A percentile compares a stretch with the other conserved stretches of the same genome.
Evolutionary conservation across 495 filamentous ascomycete genomes (phyloP).

Genomic region (Thermochaetoides thermophila): DNA sequence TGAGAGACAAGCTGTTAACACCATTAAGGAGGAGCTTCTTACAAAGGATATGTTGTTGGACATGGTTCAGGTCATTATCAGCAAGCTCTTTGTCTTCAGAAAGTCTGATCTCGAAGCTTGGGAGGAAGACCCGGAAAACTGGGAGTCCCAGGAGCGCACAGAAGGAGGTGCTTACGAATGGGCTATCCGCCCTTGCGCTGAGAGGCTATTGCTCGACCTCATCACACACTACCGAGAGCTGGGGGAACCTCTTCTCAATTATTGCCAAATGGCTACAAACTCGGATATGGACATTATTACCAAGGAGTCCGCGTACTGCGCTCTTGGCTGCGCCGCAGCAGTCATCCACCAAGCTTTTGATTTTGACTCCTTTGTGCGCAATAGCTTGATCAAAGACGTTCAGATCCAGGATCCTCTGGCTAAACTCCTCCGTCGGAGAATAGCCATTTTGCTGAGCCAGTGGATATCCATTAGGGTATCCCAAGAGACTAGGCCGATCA

Average conservation of each 20-base stretch:
- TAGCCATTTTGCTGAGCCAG: slow-evolving; percentile 74
- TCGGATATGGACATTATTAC: slow-evolving; percentile 53
- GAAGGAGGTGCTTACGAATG: slow-evolving; percentile 73
- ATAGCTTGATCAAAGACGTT: slow-evolving; percentile 62
- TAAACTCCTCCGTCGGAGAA: slow-evolving; percentile 75
- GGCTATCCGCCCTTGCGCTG: slow-evolving; percentile 74
- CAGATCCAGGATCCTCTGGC: slow-evolving; percentile 61
- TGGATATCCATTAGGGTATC: slow-evolving; percentile 70
- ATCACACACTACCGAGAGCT: slow-evolving; percentile 72
- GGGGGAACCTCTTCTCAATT: slow-evolving; percentile 56
- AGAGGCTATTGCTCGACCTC: slow-evolving; percentile 86
- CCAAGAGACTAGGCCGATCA: slow-evolving; percentile 45
- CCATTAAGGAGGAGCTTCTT: slow-evolving; percentile 57
- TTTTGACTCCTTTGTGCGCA: slow-evolving; percentile 64
- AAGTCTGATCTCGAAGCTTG: slow-evolving; percentile 72
- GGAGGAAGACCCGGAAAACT: slow-evolving; percentile 85
- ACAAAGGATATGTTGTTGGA: slow-evolving; percentile 57
- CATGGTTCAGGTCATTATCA: slow-evolving; percentile 70
- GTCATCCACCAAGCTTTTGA: slow-evolving; percentile 55
- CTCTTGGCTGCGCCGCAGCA: slow-evolving; percentile 72
- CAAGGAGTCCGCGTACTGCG: slow-evolving; percentile 88
- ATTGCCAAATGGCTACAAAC: slow-evolving; percentile 62
- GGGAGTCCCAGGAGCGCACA: slow-evolving; percentile 73
- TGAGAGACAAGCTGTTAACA: slow-evolving; percentile 44
- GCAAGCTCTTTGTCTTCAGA: slow-evolving; percentile 79